These are phyloP conservation scores for Triticum timopheevii DNA, from an alignment of 176 grass and related monocot species.

Conservation along the genomic window DNA sequence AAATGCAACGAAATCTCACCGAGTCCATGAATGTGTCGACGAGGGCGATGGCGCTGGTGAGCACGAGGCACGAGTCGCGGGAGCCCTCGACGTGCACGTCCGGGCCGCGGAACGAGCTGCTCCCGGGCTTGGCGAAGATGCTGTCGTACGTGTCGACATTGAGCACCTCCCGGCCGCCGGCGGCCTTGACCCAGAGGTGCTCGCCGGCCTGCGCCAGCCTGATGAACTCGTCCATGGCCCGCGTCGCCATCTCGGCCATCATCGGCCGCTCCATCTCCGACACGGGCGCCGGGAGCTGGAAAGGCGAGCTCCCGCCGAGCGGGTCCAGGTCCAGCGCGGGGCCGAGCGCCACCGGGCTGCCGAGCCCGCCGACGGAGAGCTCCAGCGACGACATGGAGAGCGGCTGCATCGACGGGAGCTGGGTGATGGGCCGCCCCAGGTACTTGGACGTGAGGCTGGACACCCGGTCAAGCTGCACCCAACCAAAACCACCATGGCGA, in stretches of 20 bases:
- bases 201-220: constrained; percentile 65
- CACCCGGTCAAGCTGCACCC: constrained; percentile 73
- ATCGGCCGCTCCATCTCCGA: constrained; percentile 77
- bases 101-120: constrained; percentile 45
- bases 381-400: constrained; percentile 86
- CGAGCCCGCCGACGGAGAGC: constrained; percentile 68
- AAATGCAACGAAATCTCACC: constrained; percentile 24
- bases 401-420: constrained; percentile 68
- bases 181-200: constrained; percentile 61
- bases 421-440: constrained; percentile 76
- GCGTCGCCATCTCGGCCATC: constrained; percentile 70
- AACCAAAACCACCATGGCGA: background rate
- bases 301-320: constrained; percentile 40
- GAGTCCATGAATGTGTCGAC: constrained; percentile 88
- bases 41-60: constrained; percentile 60
- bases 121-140: constrained; percentile 57
- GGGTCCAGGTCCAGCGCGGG: constrained; percentile 81
- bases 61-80: constrained; percentile 60
- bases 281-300: constrained; percentile 50
- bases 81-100: constrained; percentile 71
- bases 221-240: constrained; percentile 88
- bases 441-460: constrained; percentile 82
- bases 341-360: constrained; percentile 41
- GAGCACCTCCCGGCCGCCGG: constrained; percentile 53
- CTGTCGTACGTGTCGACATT: constrained; percentile 64